Base-by-base conservation (phyloP, 371 early-diverging fungal genomes). In the Zychaea mexicana region DNA sequence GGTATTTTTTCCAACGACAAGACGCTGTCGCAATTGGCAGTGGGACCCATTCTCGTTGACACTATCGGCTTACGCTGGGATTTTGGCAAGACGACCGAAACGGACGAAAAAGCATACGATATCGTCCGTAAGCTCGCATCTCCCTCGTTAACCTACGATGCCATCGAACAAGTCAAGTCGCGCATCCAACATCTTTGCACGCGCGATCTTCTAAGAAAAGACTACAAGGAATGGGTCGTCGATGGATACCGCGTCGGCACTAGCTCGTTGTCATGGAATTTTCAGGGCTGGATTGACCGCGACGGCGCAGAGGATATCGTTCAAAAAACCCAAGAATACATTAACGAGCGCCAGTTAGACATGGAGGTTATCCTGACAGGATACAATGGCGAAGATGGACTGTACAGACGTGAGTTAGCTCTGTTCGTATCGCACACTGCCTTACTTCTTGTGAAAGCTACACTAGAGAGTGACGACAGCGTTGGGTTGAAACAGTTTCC, bases 1-100 rank as follows among this genome's bases (percentile, higher is more conserved):
- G 62, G 74, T 8, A 26, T 63, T 21, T 60, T 67, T 38, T 33
- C 49, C 9, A 10, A 52, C 9, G 38, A 33, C 15, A 47, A 49
- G 6, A 8, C 52, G 5, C 32, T 28, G 21, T 12, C 19, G 17
- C 46, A 63, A 57, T 57, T 89, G 2, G 70, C 90, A 39, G 57
- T 90, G 36, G 80, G 78, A 0, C 90, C 94, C 10, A 84, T 94
- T 22, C 65, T 92, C 26, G 82, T 92, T 26, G 94, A 94, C 58
- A 91, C 92, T 0, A 75, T 87, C 56, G 78, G 85, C 52, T 66
- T 94, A 19, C 77, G 85, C 12, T 80, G 77, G 31, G 81, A 76
- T 9, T 70, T 76, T 26, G 81, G 80, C 3, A 82, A 89, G 53
- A 85, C 82, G 28, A 86, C 85, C 0, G 69, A 70, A 0, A 60